Evolutionary conservation across 805 yeast genomes (phyloP), one percentile per base, ranked within the genome.

Genomic region (Kluyveromyces lactis): DNA sequence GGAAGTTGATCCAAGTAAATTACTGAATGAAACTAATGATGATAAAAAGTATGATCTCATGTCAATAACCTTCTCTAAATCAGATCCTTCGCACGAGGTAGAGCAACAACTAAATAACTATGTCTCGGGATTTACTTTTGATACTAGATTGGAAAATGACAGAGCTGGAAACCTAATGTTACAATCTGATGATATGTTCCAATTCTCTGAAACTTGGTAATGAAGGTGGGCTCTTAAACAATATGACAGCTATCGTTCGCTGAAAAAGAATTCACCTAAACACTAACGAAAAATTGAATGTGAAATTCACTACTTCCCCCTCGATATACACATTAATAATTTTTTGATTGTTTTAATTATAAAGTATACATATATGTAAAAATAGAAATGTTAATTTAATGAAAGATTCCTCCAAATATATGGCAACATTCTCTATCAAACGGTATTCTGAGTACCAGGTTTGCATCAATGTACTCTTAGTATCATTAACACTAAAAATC

Each of bases 121-220:
- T 18, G 41, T 38, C 11, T 38, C 41, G 18, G 41, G 41, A 17
- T 38, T 38, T 15, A 38, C 36, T 17, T 38, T 38, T 31, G 41
- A 38, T 26, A 18, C 26, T 16, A 28, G 16, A 16, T 10, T n/a
- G 17, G 32, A 35, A 10, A 18, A 21, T 9, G 24, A 21, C 24
- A 6, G 24, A 21, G 6, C 24, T 6, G 6, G 8, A 21, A 21
- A 21, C 9, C 24, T 21, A 6, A 9, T 21, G n/a, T n/a, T 27
- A n/a, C 24, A 21, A 21, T 21, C 24, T 6, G 8, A 21, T 21
- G 24, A 21, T 21, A 6, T 21, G 24, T 21, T 21, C 24, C 6
- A 21, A 21, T 9, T 6, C 24, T 21, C 6, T 21, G 24, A 7
- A 17, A 18, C 12, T n/a, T 7, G 15, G 17, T 18, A 19, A 32